Evolutionary conservation across 257 asterid genomes (phyloP), one percentile per base, ranked within the genome.

Genomic region (Capsicum pubescens): DNA sequence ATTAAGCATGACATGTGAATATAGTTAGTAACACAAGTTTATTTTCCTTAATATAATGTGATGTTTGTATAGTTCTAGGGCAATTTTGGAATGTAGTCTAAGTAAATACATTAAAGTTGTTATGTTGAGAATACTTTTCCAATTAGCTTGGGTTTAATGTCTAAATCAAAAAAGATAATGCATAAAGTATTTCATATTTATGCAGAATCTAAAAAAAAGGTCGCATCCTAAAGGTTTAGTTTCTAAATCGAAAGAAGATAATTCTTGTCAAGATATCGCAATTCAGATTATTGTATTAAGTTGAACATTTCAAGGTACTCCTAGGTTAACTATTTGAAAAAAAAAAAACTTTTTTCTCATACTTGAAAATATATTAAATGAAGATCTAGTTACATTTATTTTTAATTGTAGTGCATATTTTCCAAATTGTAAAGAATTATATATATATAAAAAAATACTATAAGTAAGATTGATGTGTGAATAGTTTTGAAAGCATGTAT

Each of bases 91-190:
- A 9, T 61, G 21, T 63, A 14, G 10, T 50, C 5, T 7, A 52
- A 76, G 12, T 50, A 74, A 76, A 76, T 60, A 76, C 3, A 60
- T 76, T 13, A 52, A 76, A 21, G 21, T 12, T 74, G 39, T 13
- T 3, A 63, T 46, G 48, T 48, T 19, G 7, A 9, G 10, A 74
- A 71, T 74, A 4, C 16, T 12, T 74, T 54, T 50, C 4, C 59
- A 50, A 74, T 21, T 74, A 50, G 44, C 13, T 74, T 74, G 80
- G 39, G 13, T 48, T 74, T 19, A 72, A 48, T 72, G 13, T 70
- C 8, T 42, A 26, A 59, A 57, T 6, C 1, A 4, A 4, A 1
- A 61, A 61, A 9, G 3, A 61, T 1, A 4, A 7, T 11, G 0
- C 16, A 63, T 63, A 64, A 64, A 64, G 14, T 0, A 64, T 64